Base-by-base conservation (phyloP, 148 eudicot species). In the Chenopodium quinoa region DNA sequence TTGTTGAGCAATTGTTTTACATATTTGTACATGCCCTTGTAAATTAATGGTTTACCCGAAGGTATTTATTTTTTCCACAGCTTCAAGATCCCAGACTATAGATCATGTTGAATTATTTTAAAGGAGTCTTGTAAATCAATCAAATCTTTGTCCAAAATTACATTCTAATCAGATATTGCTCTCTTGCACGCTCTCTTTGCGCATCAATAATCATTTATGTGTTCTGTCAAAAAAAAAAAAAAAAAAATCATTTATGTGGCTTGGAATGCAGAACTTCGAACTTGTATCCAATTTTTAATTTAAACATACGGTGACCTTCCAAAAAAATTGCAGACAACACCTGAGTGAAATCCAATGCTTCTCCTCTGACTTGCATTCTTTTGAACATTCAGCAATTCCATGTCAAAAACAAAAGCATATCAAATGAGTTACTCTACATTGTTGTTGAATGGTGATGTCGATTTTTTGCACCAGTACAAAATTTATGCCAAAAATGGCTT, bases 1-100 rank as follows among this genome's bases (percentile, higher is more conserved):
- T 63, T 37, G 29, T 64, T 12, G 46, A 7, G 19, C 17, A 32
- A 10, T 60, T 22, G 12, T 31, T 7, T 54, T 20, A 2, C 46
- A 29, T 22, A 65, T 62, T 16, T 83, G 32, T 75, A 79, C 82
- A 79, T 67, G 56, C 65, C 22, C 3, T 68, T 83, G 76, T 83
- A 79, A 79, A 56, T 40, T 79, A 22, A 25, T 68, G 37, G 25
- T 68, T 40, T 27, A 13, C n/a, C 81, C 0, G 9, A 4, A 19
- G 56, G 12, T 13, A 60, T 48, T 20, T 27, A 8, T 52, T 29
- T 27, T 62, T 4, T 62, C 6, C 19, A 7, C 25, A 50, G 46
- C 60, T 75, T 44, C 25, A 31, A 37, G 72, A 68, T 69, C 31
- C 71, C 46, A 19, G 60, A 29, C 50, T 48, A 22, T 65, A n/a